phyloP scores from a whole-genome alignment of 1,139 yeast genomes.

The Pichia sp. region DNA sequence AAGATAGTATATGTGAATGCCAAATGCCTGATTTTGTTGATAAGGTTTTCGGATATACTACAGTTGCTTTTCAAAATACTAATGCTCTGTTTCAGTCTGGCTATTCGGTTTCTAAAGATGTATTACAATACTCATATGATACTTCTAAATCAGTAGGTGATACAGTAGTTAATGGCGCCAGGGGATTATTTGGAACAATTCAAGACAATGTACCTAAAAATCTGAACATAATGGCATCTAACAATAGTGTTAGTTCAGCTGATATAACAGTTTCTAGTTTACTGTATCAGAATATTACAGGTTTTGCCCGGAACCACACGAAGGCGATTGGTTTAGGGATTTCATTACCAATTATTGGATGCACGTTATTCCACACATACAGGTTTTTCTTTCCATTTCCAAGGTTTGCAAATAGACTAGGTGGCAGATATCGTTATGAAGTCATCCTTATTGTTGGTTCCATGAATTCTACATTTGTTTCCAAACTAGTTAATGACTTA shows the following conservation, averaged over 20 bases:
- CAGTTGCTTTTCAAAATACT: slow-evolving; percentile 6
- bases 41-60: slow-evolving; percentile 15
- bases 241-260: background rate
- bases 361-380: slow-evolving; percentile 8
- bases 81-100: slow-evolving; percentile 4
- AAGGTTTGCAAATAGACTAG: slow-evolving; percentile 46
- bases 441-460: slow-evolving; percentile 72
- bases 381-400: slow-evolving; percentile 12
- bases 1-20: no score
- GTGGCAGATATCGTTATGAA: slow-evolving; percentile 36
- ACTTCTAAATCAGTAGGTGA: slow-evolving; percentile 8
- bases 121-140: slow-evolving; percentile 7
- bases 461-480: slow-evolving; percentile 67
- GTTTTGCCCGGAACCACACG: slow-evolving; percentile 1
- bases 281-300: background rate
- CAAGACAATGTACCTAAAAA: slow-evolving; percentile 3
- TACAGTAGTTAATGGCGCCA: slow-evolving; percentile 1
- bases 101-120: slow-evolving; percentile 9
- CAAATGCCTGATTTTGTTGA: slow-evolving; percentile 24
- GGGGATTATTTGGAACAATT: background rate
- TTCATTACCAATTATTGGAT: slow-evolving; percentile 6
- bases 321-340: slow-evolving; percentile 11
- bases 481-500: slow-evolving; percentile 64
- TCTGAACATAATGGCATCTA: background rate
- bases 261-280: slow-evolving; percentile 1